Evolutionary conservation across 164 flowering plant species (phyloP).

Genomic region (Litsea cubeba): DNA sequence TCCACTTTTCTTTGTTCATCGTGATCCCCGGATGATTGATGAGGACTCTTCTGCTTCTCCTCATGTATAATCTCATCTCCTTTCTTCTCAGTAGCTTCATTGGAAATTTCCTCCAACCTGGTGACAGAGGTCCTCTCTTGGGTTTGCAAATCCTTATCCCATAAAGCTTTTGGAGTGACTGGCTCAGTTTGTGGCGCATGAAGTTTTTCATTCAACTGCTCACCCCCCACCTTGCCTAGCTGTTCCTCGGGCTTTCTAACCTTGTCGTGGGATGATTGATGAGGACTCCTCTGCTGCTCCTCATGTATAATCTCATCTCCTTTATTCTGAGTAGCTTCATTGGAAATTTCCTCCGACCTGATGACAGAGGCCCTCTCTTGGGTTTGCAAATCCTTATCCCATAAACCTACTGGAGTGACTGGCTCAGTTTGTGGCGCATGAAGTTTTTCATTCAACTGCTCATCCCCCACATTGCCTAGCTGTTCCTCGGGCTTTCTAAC

Average conservation of each 20-base stretch:
- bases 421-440: too few relatives aligned
- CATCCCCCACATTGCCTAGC: too few relatives aligned
- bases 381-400: too few relatives aligned
- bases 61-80: background rate
- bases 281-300: too few relatives aligned
- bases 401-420: too few relatives aligned
- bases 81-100: background rate
- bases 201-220: background rate
- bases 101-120: background rate
- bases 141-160: background rate
- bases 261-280: background rate
- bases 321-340: too few relatives aligned
- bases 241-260: background rate
- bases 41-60: background rate
- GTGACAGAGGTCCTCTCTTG: background rate
- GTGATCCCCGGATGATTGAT: background rate
- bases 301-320: too few relatives aligned
- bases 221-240: background rate
- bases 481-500: too few relatives aligned
- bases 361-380: too few relatives aligned
- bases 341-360: too few relatives aligned
- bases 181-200: background rate
- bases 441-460: too few relatives aligned
- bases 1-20: background rate
- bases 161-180: background rate